These are phyloP conservation scores for Xanthoparmelia taractica DNA, from an alignment of 495 filamentous ascomycete genomes.

Conservation along the genomic window DNA sequence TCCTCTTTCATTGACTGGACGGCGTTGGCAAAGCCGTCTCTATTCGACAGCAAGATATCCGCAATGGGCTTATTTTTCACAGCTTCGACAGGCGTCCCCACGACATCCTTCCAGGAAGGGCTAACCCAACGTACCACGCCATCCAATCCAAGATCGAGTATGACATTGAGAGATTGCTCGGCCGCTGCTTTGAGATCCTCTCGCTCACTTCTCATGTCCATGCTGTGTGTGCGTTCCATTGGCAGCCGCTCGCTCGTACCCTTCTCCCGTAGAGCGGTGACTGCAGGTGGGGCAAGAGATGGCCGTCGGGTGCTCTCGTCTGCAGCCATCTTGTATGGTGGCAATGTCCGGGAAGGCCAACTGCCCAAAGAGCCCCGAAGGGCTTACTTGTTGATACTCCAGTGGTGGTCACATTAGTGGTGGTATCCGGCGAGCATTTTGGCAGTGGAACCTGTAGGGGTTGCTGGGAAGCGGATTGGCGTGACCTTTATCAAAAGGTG, in stretches of 20 bases:
- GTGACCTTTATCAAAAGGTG: background rate
- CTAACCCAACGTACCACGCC: constrained; percentile 90
- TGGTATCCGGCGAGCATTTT: constrained; percentile 4
- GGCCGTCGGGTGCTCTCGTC: constrained; percentile 35
- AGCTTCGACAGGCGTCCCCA: constrained; percentile 66
- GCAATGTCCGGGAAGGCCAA: constrained; percentile 4
- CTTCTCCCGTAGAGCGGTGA: constrained; percentile 49
- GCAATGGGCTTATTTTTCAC: constrained; percentile 72
- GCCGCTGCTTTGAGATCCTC: constrained; percentile 92
- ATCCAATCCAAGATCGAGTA: constrained; percentile 84
- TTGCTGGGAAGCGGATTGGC: background rate
- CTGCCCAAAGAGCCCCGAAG: constrained; percentile 19
- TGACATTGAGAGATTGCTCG: constrained; percentile 92
- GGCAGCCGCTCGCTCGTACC: constrained; percentile 37
- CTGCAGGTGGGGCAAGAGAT: constrained; percentile 44
- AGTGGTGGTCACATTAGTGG: constrained; percentile 4
- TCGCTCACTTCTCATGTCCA: constrained; percentile 68
- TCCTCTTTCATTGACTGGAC: constrained; percentile 86
- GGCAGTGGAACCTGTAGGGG: background rate
- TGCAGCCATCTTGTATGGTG: constrained; percentile 12
- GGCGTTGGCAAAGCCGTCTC: constrained; percentile 67
- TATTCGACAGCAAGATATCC: constrained; percentile 72
- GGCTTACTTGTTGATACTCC: constrained; percentile 15
- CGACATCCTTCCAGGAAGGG: constrained; percentile 90
- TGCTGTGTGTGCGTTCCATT: constrained; percentile 54